Conservation (phyloP, 371 early-diverging fungal species). For the Actinomortierella wolfii region DNA sequence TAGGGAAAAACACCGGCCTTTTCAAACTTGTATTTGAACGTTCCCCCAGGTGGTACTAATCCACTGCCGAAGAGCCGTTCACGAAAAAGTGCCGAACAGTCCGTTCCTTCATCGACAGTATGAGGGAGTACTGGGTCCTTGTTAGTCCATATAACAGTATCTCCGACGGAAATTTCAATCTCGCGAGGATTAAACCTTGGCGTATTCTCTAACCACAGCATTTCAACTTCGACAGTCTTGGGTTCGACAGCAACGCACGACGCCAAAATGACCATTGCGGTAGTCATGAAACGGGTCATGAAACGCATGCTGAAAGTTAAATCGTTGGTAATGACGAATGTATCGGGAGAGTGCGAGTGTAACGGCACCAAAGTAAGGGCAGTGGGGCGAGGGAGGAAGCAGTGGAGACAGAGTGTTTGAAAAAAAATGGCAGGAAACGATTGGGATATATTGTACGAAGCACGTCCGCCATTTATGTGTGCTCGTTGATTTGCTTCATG, state of each 20-base stretch:
- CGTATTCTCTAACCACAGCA: background rate
- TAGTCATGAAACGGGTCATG: conserved; percentile 1
- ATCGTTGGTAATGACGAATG: conserved; percentile 3
- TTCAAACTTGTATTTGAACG: conserved; percentile 4
- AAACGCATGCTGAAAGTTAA: conserved; percentile 10
- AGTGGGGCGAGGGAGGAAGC: no score
- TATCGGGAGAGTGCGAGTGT: conserved; percentile 1
- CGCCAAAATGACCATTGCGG: conserved; percentile 4
- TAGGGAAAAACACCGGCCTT: conserved; percentile 5
- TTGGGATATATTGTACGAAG: no score
- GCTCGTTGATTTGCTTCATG: no score
- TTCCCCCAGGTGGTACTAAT: no score
- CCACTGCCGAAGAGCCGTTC: no score
- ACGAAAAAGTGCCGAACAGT: background rate
- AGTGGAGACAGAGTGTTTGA: no score
- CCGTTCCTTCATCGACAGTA: conserved; percentile 9
- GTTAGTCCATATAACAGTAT: conserved; percentile 10
- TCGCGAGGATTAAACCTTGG: conserved; percentile 4
- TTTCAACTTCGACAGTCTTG: conserved; percentile 9
- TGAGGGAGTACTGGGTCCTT: background rate
- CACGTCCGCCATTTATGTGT: no score
- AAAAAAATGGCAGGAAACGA: no score
- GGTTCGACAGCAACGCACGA: conserved; percentile 4
- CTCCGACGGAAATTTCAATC: conserved; percentile 8
- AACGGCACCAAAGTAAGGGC: background rate